A percentile compares a stretch with the other conserved stretches of the same genome.
Evolutionary conservation across 2,329 filamentous ascomycete genomes (phyloP).

Genomic region (Verruconis gallopava): DNA sequence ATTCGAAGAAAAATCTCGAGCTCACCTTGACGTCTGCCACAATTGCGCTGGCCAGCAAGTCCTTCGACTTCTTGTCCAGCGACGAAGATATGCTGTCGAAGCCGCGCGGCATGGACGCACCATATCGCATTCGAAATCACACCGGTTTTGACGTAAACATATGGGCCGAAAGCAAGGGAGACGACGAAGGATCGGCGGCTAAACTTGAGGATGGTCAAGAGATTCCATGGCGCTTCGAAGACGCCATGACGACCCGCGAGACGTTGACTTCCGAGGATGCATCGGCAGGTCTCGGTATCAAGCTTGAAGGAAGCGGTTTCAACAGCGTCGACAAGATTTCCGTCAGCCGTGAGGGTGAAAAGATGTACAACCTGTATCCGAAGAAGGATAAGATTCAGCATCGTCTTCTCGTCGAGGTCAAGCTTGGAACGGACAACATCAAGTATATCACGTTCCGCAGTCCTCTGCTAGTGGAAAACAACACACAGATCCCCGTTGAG

Average conservation of each 20-base stretch:
- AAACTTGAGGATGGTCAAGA: constrained; percentile 82
- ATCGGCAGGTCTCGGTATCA: constrained; percentile 65
- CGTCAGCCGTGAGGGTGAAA: constrained; percentile 88
- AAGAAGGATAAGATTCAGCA: constrained; percentile 77
- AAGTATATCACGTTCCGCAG: constrained; percentile 96
- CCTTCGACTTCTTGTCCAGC: constrained; percentile 74
- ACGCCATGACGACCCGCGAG: constrained; percentile 92
- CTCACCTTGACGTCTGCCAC: constrained; percentile 86
- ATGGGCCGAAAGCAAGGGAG: constrained; percentile 64
- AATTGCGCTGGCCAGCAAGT: constrained; percentile 86
- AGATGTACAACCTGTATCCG: constrained; percentile 76
- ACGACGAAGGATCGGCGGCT: constrained; percentile 56
- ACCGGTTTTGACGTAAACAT: constrained; percentile 85
- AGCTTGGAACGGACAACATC: constrained; percentile 83
- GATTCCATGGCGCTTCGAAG: constrained; percentile 90
- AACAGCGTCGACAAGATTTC: constrained; percentile 79
- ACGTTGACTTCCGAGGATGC: constrained; percentile 74
- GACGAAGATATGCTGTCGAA: constrained; percentile 90
- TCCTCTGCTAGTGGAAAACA: constrained; percentile 83
- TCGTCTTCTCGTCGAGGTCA: constrained; percentile 82
- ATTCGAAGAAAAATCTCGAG: constrained; percentile 82
- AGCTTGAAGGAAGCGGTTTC: constrained; percentile 86
- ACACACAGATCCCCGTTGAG: constrained; percentile 92
- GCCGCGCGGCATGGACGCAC: constrained; percentile 78
- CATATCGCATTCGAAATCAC: constrained; percentile 88